These are phyloP conservation scores for Arthrobotrys iridis DNA, from an alignment of 2,329 filamentous ascomycete species.

Conservation along the genomic window DNA sequence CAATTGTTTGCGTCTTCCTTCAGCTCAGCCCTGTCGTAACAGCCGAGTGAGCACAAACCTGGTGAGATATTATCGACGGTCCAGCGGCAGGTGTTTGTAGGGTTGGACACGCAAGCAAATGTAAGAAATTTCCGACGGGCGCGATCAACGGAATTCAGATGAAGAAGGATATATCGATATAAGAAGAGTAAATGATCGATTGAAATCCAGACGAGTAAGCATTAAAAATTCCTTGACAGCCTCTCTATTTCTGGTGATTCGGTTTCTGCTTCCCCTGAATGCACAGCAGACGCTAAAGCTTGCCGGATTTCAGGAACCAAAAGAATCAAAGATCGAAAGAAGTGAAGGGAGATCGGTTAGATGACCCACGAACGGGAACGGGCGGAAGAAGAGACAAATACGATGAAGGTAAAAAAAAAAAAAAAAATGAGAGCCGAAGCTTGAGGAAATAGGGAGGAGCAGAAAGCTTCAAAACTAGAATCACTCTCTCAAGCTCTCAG, in stretches of 20 bases:
- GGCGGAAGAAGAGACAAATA: conserved; percentile 28
- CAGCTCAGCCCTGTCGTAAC: conserved; percentile 51
- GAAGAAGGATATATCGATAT: background rate
- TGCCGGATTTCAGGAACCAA: conserved; percentile 43
- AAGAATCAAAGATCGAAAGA: conserved; percentile 7
- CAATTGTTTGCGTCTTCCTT: conserved; percentile 21
- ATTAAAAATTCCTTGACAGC: conserved; percentile 20
- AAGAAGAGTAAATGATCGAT: background rate
- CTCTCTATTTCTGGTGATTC: conserved; percentile 36
- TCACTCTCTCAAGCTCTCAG: conserved; percentile 21
- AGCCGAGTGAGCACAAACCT: conserved; percentile 8
- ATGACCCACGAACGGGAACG: conserved; percentile 13
- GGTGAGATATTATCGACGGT: conserved; percentile 16
- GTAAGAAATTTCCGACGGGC: background rate
- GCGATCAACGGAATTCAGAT: background rate
- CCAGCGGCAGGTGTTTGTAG: conserved; percentile 15
- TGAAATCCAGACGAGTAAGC: background rate
- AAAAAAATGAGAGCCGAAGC: background rate
- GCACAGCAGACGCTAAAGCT: conserved; percentile 18
- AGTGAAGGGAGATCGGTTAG: conserved; percentile 8
- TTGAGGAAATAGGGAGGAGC: conserved; percentile 11
- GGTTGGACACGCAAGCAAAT: conserved; percentile 34
- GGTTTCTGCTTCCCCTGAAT: conserved; percentile 31
- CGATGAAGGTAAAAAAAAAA: background rate
- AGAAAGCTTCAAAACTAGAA: background rate